A percentile compares a stretch with the other conserved stretches of the same genome.
Evolutionary conservation across 345 rosid species (phyloP).

Genomic region (Garcia nutans): DNA sequence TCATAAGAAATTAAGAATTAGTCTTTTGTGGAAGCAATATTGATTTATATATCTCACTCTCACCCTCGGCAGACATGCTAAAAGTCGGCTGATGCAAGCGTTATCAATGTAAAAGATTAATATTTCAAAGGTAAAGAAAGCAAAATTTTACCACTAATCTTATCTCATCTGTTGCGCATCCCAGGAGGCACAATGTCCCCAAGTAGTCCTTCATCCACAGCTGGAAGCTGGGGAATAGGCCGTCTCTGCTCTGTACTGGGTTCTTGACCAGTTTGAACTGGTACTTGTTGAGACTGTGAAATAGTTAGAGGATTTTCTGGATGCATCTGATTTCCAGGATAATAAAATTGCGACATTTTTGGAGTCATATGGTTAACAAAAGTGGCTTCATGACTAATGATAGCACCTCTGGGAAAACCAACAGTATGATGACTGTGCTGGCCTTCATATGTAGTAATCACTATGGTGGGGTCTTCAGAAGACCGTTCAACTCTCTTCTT

Average conservation of each 20-base stretch:
- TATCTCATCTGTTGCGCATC: conserved; percentile 57
- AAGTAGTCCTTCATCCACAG: conserved; percentile 66
- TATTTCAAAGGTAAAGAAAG: not conserved
- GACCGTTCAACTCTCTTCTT: conserved; percentile 97
- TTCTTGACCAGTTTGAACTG: conserved; percentile 24
- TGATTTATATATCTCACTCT: not conserved
- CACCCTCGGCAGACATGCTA: not conserved
- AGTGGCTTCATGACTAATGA: conserved; percentile 54
- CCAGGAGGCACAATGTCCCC: conserved; percentile 85
- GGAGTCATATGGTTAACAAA: conserved; percentile 42
- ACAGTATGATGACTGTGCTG: conserved; percentile 91
- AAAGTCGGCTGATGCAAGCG: too few species aligned
- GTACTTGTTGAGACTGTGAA: conserved; percentile 22
- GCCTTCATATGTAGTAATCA: conserved; percentile 96
- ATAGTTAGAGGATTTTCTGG: conserved; percentile 36
- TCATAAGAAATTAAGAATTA: not conserved
- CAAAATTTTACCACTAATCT: conserved; percentile 23
- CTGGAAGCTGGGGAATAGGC: conserved; percentile 26
- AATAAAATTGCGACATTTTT: conserved; percentile 51
- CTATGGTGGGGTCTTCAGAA: conserved; percentile 71
- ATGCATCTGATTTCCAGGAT: conserved; percentile 43
- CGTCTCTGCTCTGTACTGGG: conserved; percentile 1
- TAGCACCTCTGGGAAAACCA: conserved; percentile 78
- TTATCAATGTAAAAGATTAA: too few species aligned
- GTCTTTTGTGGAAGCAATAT: not conserved